Percentiles rank a stretch among this genome's conserved stretches.
Evolutionary conservation across 192 early-diverging fungal species (phyloP).

Genomic region (Backusella morwellensis): DNA sequence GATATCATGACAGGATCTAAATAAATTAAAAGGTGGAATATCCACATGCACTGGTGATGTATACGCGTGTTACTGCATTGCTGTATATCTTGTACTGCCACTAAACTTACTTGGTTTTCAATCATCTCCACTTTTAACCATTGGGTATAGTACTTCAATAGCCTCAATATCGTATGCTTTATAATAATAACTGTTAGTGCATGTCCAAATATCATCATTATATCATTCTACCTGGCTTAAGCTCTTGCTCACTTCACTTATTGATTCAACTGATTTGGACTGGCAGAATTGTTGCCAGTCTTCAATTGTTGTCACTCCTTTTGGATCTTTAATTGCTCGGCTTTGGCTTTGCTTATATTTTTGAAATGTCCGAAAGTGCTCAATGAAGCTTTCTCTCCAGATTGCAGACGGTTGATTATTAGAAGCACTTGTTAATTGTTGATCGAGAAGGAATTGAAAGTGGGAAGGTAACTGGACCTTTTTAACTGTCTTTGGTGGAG

Average conservation of each 20-base stretch:
- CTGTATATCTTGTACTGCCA: background rate
- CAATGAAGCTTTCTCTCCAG: constrained; percentile 1
- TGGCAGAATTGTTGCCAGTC: background rate
- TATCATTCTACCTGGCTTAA: constrained; percentile 2
- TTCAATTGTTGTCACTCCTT: background rate
- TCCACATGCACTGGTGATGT: constrained; percentile 31
- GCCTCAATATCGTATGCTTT: constrained; percentile 9
- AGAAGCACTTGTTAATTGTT: background rate
- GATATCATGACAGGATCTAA: constrained; percentile 44
- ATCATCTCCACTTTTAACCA: constrained; percentile 1
- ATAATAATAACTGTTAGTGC: background rate
- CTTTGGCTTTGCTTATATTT: background rate
- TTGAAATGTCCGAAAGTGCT: background rate
- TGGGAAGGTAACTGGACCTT: background rate
- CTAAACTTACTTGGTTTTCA: background rate
- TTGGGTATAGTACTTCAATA: constrained; percentile 4
- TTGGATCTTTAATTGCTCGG: background rate
- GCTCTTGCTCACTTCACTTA: background rate
- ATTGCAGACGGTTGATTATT: background rate
- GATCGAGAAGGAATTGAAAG: background rate
- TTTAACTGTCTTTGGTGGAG: constrained; percentile 3
- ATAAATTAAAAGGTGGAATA: constrained; percentile 41
- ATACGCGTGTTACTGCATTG: background rate
- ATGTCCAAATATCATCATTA: background rate
- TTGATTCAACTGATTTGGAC: background rate